Conservation (phyloP, 1,139 yeast species). For the Suhomyces chickasaworum region DNA sequence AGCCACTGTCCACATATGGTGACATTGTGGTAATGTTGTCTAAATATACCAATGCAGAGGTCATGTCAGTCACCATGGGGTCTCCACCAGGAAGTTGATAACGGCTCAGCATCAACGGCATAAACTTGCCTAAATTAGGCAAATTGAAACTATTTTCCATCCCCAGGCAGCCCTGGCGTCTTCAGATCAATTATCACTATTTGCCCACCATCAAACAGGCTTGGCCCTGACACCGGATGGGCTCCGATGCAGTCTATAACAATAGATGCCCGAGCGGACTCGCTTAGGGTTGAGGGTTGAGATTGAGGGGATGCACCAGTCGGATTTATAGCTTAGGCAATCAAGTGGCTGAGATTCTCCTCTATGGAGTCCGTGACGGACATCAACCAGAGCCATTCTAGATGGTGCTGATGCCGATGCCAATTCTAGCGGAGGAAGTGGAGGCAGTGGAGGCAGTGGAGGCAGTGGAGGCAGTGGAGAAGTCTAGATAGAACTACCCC, state of each 20-base stretch:
- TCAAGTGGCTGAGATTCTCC: not conserved
- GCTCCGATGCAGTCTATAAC: not conserved
- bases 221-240: constrained; percentile 3
- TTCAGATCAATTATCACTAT: constrained; percentile 1
- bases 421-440: too few relatives aligned
- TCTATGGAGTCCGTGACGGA: not conserved
- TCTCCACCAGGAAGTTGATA: constrained; percentile 1
- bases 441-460: too few relatives aligned
- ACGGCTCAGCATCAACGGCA: constrained; percentile 1
- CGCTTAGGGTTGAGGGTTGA: constrained; percentile 2
- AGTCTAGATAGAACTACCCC: too few relatives aligned
- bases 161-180: not conserved
- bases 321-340: too few relatives aligned
- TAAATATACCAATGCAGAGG: not conserved
- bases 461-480: too few relatives aligned
- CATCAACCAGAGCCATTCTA: too few relatives aligned
- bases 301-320: not conserved
- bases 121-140: constrained; percentile 4
- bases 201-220: constrained; percentile 2
- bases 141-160: constrained; percentile 4
- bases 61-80: constrained; percentile 10
- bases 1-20: too few relatives aligned
- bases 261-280: not conserved
- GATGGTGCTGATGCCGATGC: too few relatives aligned
- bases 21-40: not conserved